Conservation (phyloP, 768 basidiomycete genomes). For the Psilocybe cyanescens region DNA sequence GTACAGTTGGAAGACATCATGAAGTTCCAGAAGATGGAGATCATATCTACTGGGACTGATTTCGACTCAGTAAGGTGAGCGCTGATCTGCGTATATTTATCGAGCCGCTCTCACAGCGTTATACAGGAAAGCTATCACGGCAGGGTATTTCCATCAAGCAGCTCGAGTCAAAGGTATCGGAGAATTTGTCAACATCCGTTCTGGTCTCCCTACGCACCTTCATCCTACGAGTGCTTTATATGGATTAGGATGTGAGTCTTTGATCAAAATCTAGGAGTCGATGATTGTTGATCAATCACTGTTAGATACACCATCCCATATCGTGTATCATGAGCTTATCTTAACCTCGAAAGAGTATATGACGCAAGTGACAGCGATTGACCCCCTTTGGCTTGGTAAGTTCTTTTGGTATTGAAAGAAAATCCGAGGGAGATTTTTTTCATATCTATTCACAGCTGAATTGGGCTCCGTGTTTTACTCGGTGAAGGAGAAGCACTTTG, state of each 20-base stretch:
- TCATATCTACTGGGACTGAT: constrained; percentile 91
- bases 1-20: constrained; percentile 98
- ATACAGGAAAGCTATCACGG: constrained; percentile 90
- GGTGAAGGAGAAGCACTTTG: constrained; percentile 97
- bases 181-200: constrained; percentile 97
- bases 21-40: constrained; percentile 97
- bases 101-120: constrained; percentile 2
- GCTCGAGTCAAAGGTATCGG: constrained; percentile 98
- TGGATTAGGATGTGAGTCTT: constrained; percentile 85
- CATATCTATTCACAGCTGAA: constrained; percentile 60
- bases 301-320: constrained; percentile 92
- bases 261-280: constrained; percentile 1
- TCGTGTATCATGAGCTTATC: constrained; percentile 96
- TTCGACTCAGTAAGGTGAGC: constrained; percentile 83
- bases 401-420: not conserved
- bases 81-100: not conserved
- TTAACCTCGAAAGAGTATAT: constrained; percentile 97
- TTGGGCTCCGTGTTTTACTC: constrained; percentile 97
- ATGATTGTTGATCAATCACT: constrained; percentile 11
- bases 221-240: constrained; percentile 98
- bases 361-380: constrained; percentile 98
- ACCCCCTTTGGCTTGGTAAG: constrained; percentile 96
- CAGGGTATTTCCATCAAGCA: constrained; percentile 99
- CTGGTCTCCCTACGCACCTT: constrained; percentile 92
- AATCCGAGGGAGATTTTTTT: not conserved